Evolutionary conservation across 805 yeast species (phyloP).

Genomic region (Ogataea methanolica): DNA sequence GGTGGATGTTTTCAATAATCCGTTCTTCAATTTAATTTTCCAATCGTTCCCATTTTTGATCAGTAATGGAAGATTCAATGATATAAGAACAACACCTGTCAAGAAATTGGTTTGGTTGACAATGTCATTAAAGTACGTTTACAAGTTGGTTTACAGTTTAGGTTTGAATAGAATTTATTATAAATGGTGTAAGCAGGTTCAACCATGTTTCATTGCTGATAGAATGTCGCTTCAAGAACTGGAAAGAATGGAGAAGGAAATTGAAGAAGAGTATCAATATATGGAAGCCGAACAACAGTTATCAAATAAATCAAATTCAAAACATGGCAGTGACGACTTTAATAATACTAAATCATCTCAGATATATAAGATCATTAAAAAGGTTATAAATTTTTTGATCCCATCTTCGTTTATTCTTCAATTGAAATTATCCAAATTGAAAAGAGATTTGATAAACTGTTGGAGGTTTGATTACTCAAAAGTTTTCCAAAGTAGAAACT

Average conservation of each 20-base stretch:
- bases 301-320: not conserved
- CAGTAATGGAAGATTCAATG: conserved; percentile 5
- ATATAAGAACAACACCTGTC: conserved; percentile 6
- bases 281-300: conserved; percentile 6
- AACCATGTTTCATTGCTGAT: conserved; percentile 33
- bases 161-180: conserved; percentile 33
- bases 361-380: too few species aligned
- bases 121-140: conserved; percentile 14
- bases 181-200: conserved; percentile 28
- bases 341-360: not conserved
- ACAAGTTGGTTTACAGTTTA: conserved; percentile 19
- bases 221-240: conserved; percentile 27
- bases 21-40: too few species aligned
- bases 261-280: conserved; percentile 20
- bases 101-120: conserved; percentile 14
- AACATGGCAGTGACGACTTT: not conserved
- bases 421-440: conserved; percentile 16
- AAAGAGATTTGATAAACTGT: conserved; percentile 26
- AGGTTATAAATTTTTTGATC: conserved; percentile 1
- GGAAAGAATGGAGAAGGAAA: conserved; percentile 30
- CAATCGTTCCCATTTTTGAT: too few species aligned
- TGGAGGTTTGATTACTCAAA: conserved; percentile 26
- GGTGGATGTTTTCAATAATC: conserved; percentile 3
- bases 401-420: conserved; percentile 10
- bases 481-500: conserved; percentile 19